Evolutionary conservation across 106 monocot genomes (phyloP), one percentile per base, ranked within the genome.

Genomic region (Narthecium ossifragum): DNA sequence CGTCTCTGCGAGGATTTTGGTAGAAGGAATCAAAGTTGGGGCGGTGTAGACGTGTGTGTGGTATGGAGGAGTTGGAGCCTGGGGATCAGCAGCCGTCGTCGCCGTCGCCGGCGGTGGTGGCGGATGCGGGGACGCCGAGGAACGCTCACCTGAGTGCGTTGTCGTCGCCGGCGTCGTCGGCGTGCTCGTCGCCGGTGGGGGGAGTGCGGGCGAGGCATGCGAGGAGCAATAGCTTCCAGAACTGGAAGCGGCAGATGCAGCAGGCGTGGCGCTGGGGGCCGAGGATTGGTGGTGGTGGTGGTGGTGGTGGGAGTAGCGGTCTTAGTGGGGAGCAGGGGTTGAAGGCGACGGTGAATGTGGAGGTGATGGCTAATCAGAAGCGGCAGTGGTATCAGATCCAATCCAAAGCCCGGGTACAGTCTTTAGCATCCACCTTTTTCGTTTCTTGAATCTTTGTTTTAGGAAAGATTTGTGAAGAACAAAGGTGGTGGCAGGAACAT

Each of bases 331-430:
- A 85, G 63, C 73, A 86, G 53, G 57, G 75, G 28, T n/a, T 76
- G 33, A 62, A 43, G 51, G 31, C 77, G 21, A 50, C 73, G 21
- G 49, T 91, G 50, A 82, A 86, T 61, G 55, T 91, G 20, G 91
- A 91, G 40, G 59, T 62, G 34, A 73, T 91, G 91, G 82, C 86
- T 2, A 77, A 91, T 63, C 91, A 91, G 76, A 91, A 91, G 71
- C 66, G 86, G 29, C 81, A 82, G 73, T 91, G 91, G 91, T 91
- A 86, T 75, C 85, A 77, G 62, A 83, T 74, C 55, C 73, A 91
- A 26, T 83, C 76, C 25, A 76, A 72, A 59, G 17, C 69, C 2
- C 69, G 64, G 91, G 91, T 91, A 66, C 8, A 14, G 8, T 20
- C 34, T 43, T 7, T n/a, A 23, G 4, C 24, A 20, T 51, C 24